phyloP scores from a whole-genome alignment of 345 rosid species.

The Brassica incana region DNA sequence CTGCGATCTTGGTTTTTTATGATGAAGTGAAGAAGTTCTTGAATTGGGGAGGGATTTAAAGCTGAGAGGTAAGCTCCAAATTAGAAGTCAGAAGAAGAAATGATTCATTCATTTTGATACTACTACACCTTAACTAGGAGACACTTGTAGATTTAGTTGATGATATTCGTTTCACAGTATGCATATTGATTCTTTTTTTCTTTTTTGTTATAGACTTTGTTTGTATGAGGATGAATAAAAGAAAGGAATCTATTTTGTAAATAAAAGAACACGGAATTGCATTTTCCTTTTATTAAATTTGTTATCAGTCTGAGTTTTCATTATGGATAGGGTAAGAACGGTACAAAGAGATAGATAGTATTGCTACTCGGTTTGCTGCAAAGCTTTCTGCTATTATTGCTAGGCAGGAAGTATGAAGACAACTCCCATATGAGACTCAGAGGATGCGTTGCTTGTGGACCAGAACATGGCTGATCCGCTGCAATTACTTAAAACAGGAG shows the following conservation, averaged over 20 bases:
- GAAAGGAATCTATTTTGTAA: constrained; percentile 28
- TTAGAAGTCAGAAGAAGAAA: constrained; percentile 20
- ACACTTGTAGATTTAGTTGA: constrained; percentile 32
- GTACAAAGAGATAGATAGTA: neutral
- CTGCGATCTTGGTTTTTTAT: constrained; percentile 87
- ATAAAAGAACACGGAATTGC: constrained; percentile 34
- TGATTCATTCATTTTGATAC: constrained; percentile 33
- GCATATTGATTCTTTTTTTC: constrained; percentile 38
- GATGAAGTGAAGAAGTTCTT: constrained; percentile 86
- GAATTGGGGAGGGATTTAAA: constrained; percentile 67
- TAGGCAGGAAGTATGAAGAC: constrained; percentile 1
- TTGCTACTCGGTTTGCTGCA: constrained; percentile 1
- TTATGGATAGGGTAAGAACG: neutral
- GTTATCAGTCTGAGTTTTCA: constrained; percentile 18
- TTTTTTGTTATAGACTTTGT: constrained; percentile 25
- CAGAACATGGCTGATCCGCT: neutral
- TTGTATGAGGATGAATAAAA: constrained; percentile 21
- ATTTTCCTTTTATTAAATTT: neutral
- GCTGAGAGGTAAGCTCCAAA: constrained; percentile 17
- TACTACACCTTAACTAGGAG: constrained; percentile 27
- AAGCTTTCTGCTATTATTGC: constrained; percentile 9
- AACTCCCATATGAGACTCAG: constrained; percentile 3
- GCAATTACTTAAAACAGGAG: neutral
- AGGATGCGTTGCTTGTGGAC: neutral
- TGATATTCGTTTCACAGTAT: constrained; percentile 12